phyloP scores from a whole-genome alignment of 139 green algal species.

The Ettlia oleoabundans region DNA sequence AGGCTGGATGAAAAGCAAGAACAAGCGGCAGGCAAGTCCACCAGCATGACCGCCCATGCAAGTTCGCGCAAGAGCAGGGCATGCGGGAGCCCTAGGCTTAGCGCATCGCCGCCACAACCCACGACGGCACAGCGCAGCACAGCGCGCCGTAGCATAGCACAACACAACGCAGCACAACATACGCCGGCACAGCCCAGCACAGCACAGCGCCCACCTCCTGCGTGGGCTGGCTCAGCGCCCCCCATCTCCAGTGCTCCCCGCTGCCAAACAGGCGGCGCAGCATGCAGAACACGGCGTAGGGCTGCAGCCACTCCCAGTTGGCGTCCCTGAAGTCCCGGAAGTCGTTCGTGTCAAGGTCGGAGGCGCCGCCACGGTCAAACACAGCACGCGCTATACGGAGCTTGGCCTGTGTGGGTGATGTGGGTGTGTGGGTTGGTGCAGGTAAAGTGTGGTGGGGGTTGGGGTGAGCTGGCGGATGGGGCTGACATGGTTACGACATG shows the following conservation, averaged over 20 bases:
- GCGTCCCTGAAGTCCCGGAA: constrained; percentile 30
- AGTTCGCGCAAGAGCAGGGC: too few species aligned
- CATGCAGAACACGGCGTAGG: constrained; percentile 91
- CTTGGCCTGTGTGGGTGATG: too few species aligned
- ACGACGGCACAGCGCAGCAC: neutral
- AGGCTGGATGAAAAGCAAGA: too few species aligned
- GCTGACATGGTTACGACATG: too few species aligned
- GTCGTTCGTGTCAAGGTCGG: constrained; percentile 42
- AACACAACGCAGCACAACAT: neutral
- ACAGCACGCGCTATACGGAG: constrained; percentile 62
- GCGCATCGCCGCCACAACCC: too few species aligned
- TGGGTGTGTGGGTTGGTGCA: too few species aligned
- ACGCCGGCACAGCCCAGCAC: neutral
- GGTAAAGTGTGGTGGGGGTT: too few species aligned
- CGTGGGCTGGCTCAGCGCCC: constrained; percentile 57
- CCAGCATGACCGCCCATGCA: too few species aligned
- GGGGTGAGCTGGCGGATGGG: too few species aligned
- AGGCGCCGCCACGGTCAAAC: constrained; percentile 56
- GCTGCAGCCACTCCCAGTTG: constrained; percentile 39
- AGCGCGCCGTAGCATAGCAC: neutral
- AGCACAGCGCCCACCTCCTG: constrained; percentile 32
- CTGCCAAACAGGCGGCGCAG: constrained; percentile 89
- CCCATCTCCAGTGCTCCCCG: constrained; percentile 93
- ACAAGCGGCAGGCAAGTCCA: too few species aligned
- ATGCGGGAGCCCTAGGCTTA: too few species aligned